phyloP scores from a whole-genome alignment of 352 stramenopile genomes.

The Phytophthora syringae region DNA sequence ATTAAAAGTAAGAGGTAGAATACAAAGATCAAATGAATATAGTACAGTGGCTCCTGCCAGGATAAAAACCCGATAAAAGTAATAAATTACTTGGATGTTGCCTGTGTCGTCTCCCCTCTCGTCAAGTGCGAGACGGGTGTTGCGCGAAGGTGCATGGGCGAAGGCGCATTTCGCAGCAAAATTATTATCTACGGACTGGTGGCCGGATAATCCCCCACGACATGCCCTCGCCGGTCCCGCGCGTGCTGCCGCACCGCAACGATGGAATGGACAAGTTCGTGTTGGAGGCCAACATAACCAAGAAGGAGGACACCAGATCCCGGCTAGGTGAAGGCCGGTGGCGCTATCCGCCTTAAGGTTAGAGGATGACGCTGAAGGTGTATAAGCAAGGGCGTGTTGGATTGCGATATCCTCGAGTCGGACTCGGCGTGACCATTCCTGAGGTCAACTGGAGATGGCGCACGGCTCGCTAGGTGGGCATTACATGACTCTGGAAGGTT shows the following conservation, averaged over 20 bases:
- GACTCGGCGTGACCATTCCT: conserved; percentile 89
- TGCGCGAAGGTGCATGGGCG: no score
- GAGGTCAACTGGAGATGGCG: conserved; percentile 92
- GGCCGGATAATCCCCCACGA: conserved; percentile 68
- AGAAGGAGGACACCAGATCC: conserved; percentile 87
- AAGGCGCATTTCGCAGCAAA: no score
- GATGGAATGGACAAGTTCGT: conserved; percentile 76
- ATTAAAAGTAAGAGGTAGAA: no score
- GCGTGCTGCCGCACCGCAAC: no score
- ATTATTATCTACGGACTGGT: no score
- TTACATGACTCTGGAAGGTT: conserved; percentile 94
- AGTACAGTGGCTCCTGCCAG: no score
- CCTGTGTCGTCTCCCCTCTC: no score
- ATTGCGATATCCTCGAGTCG: conserved; percentile 92
- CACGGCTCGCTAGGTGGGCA: conserved; percentile 90
- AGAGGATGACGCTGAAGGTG: conserved; percentile 77
- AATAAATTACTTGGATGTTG: no score
- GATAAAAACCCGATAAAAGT: no score
- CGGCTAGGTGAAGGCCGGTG: conserved; percentile 90
- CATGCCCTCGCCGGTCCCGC: conserved; percentile 48
- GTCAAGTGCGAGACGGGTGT: no score
- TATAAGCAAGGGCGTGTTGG: conserved; percentile 69
- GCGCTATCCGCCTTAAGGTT: conserved; percentile 86
- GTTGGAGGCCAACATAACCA: conserved; percentile 62
- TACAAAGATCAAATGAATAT: no score